Evolutionary conservation across 1,139 yeast species (phyloP).

Genomic region (Hanseniaspora uvarum): DNA sequence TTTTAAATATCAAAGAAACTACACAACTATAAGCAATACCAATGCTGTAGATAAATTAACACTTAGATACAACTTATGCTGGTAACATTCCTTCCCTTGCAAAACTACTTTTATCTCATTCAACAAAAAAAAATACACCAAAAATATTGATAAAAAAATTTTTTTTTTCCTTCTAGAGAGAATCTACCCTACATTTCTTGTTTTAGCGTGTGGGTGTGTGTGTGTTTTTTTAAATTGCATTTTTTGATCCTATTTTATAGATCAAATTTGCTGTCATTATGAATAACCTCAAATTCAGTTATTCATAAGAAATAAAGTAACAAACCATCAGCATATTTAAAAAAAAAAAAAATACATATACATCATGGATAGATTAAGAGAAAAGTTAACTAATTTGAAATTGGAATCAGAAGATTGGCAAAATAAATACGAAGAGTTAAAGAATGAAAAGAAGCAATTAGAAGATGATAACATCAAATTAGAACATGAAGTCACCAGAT

Average conservation of each 20-base stretch:
- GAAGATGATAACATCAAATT: constrained; percentile 87
- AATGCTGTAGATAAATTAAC: too few relatives aligned
- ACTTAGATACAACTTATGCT: too few relatives aligned
- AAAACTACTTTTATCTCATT: not conserved
- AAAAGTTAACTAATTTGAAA: constrained; percentile 85
- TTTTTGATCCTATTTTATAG: not conserved
- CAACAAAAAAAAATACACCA: not conserved
- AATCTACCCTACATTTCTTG: not conserved
- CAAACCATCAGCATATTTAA: not conserved
- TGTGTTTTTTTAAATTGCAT: not conserved
- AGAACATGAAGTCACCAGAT: constrained; percentile 89
- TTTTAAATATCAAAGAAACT: too few relatives aligned
- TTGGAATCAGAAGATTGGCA: constrained; percentile 95
- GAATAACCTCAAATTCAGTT: too few relatives aligned
- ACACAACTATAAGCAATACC: too few relatives aligned
- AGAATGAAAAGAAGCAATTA: constrained; percentile 69
- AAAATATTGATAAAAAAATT: not conserved
- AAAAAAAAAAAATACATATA: constrained; percentile 6
- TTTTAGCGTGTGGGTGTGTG: not conserved
- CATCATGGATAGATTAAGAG: constrained; percentile 18
- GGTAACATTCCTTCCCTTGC: too few relatives aligned
- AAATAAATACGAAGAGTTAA: constrained; percentile 84
- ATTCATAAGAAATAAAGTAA: too few relatives aligned
- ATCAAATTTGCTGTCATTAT: too few relatives aligned
- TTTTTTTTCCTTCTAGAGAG: not conserved